Evolutionary conservation across 495 filamentous ascomycete species (phyloP).

Genomic region (Neohortaea acidophila): DNA sequence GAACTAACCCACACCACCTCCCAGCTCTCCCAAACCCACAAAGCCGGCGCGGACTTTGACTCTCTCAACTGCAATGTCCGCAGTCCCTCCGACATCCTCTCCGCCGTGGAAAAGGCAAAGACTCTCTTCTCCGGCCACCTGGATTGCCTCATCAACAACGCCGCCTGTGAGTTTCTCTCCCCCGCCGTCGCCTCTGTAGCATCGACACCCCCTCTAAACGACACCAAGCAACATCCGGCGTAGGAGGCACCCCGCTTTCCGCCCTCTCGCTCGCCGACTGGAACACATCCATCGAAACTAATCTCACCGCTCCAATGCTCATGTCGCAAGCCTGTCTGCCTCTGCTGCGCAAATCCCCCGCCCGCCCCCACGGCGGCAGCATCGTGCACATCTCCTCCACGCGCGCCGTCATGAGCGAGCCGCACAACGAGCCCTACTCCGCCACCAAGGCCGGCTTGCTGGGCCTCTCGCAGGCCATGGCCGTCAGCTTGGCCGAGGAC

Average conservation of each 20-base stretch:
- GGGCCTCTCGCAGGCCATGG: conserved; percentile 21
- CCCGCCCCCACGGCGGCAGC: conserved; percentile 6
- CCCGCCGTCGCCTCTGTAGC: background rate
- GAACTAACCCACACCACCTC: conserved; percentile 9
- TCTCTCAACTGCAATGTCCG: conserved; percentile 8
- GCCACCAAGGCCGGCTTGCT: conserved; percentile 20
- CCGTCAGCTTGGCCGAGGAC: conserved; percentile 15
- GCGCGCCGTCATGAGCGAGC: conserved; percentile 21
- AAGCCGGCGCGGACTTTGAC: conserved; percentile 1
- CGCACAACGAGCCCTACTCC: conserved; percentile 20
- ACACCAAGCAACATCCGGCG: conserved; percentile 13
- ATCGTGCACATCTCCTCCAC: conserved; percentile 25
- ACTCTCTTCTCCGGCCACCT: conserved; percentile 11
- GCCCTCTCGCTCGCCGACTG: conserved; percentile 14
- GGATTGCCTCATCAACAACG: conserved; percentile 18
- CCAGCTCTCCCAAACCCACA: background rate
- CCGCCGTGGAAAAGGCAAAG: conserved; percentile 2
- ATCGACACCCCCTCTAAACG: background rate
- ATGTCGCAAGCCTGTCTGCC: conserved; percentile 16
- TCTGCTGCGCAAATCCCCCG: conserved; percentile 2
- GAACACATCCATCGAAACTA: conserved; percentile 13
- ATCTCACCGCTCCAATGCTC: conserved; percentile 16
- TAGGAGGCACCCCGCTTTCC: conserved; percentile 5
- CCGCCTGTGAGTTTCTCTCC: conserved; percentile 2
- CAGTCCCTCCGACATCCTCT: conserved; percentile 5